Percentiles rank a stretch among this genome's conserved stretches.
Evolutionary conservation across 177 flowering plant species (phyloP).

Genomic region (Vitis hybrid): DNA sequence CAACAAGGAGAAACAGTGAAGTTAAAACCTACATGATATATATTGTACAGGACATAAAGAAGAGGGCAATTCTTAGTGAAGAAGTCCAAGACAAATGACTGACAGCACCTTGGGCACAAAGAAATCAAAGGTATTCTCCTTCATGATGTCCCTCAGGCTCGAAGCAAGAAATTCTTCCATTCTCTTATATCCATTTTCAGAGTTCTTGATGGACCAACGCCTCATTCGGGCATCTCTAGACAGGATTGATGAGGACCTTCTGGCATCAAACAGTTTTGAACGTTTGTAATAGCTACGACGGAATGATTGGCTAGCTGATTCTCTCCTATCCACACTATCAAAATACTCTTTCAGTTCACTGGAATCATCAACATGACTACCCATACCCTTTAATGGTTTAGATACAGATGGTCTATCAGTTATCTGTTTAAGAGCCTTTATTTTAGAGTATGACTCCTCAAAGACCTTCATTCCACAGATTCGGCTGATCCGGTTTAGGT

Average conservation of each 20-base stretch:
- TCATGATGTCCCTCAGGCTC: slow-evolving; percentile 79
- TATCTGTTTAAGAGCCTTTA: slow-evolving; percentile 61
- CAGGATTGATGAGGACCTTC: slow-evolving; percentile 70
- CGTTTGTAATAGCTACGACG: slow-evolving; percentile 73
- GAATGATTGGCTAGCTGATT: slow-evolving; percentile 57
- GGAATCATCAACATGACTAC: slow-evolving; percentile 53
- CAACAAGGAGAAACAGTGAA: slow-evolving; percentile 7
- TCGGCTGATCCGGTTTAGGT: slow-evolving; percentile 63
- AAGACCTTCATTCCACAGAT: slow-evolving; percentile 13
- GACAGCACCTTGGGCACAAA: slow-evolving; percentile 80
- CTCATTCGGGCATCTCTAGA: slow-evolving; percentile 88
- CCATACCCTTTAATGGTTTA: slow-evolving; percentile 31
- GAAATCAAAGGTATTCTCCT: slow-evolving; percentile 74
- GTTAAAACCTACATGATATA: background rate
- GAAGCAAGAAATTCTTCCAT: slow-evolving; percentile 71
- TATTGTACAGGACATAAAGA: background rate
- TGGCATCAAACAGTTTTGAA: slow-evolving; percentile 75
- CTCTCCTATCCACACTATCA: slow-evolving; percentile 65
- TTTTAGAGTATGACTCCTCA: slow-evolving; percentile 46
- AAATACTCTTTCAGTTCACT: slow-evolving; percentile 56
- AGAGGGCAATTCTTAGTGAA: background rate
- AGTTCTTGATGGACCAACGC: slow-evolving; percentile 68
- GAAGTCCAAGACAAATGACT: background rate
- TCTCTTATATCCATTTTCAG: slow-evolving; percentile 71
- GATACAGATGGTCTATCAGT: slow-evolving; percentile 41